Percentiles rank a stretch among this genome's conserved stretches.
phyloP scores from a whole-genome alignment of 805 yeast species.

The Yarrowia sp. region DNA sequence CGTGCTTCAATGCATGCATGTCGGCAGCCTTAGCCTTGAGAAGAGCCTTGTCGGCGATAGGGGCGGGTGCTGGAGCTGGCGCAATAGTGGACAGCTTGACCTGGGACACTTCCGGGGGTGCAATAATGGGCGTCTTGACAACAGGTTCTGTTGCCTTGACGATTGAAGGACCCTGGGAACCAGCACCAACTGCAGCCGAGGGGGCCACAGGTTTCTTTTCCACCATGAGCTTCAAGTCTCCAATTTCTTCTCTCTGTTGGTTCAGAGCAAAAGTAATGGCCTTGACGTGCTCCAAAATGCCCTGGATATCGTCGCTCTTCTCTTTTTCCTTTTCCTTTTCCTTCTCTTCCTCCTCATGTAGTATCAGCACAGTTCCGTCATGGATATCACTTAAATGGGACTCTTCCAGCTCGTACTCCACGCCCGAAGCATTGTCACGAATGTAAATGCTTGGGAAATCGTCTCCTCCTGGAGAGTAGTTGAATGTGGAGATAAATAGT shows the following conservation, averaged over 20 bases:
- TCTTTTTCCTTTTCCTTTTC: conserved; percentile 15
- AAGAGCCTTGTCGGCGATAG: conserved; percentile 12
- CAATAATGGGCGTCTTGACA: conserved; percentile 7
- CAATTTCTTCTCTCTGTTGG: conserved; percentile 15
- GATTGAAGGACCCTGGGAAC: not conserved
- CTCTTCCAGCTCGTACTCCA: conserved; percentile 81
- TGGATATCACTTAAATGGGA: conserved; percentile 53
- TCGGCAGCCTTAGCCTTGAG: conserved; percentile 25
- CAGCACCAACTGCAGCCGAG: not conserved
- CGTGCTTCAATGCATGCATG: conserved; percentile 29
- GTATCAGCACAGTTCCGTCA: conserved; percentile 56
- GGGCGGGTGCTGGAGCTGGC: not conserved
- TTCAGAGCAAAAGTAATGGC: conserved; percentile 21
- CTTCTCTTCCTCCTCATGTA: conserved; percentile 33
- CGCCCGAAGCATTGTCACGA: conserved; percentile 54
- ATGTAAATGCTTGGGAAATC: conserved; percentile 77
- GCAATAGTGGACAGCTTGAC: conserved; percentile 1
- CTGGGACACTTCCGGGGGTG: conserved; percentile 14
- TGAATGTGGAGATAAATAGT: conserved; percentile 81
- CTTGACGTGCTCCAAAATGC: conserved; percentile 20
- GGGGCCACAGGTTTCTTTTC: conserved; percentile 1
- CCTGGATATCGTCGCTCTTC: conserved; percentile 6
- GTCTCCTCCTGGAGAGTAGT: conserved; percentile 69
- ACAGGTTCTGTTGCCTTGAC: conserved; percentile 8
- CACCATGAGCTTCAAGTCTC: conserved; percentile 9